These are phyloP conservation scores for Eimeria sp. DNA, from an alignment of 169 alveolate genomes.

Conservation along the genomic window DNA sequence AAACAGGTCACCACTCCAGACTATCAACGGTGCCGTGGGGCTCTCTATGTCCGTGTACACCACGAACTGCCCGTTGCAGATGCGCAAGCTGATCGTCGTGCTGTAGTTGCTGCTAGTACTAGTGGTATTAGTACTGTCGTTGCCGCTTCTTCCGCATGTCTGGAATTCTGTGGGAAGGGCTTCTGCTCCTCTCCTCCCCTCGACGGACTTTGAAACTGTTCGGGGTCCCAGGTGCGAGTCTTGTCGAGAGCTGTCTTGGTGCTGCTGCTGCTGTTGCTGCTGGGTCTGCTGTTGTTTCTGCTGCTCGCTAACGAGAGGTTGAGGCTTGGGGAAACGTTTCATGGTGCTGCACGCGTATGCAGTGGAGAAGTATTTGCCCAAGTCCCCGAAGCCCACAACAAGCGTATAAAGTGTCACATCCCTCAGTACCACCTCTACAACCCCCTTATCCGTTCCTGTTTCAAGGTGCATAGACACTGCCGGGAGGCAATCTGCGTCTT, in stretches of 20 bases:
- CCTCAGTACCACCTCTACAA: constrained; percentile 83
- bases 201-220: constrained; percentile 16
- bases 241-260: constrained; percentile 16
- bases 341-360: constrained; percentile 79
- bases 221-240: constrained; percentile 9
- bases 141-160: not conserved
- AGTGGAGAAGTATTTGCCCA: constrained; percentile 56
- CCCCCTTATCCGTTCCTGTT: constrained; percentile 11
- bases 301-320: constrained; percentile 27
- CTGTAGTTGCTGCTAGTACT: constrained; percentile 10
- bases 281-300: constrained; percentile 47
- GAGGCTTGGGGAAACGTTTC: constrained; percentile 74
- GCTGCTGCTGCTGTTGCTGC: constrained; percentile 73
- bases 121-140: constrained; percentile 23
- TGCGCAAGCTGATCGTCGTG: constrained; percentile 27
- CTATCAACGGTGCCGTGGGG: constrained; percentile 86
- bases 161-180: not conserved
- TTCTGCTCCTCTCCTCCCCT: not conserved
- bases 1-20: constrained; percentile 85
- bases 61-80: constrained; percentile 83
- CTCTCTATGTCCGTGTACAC: constrained; percentile 86
- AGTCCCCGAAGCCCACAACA: constrained; percentile 85
- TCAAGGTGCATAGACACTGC: constrained; percentile 64
- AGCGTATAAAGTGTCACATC: constrained; percentile 86
- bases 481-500: constrained; percentile 1